These are phyloP conservation scores for Candida glucosophila DNA, from an alignment of 1,139 yeast species.

Conservation along the genomic window DNA sequence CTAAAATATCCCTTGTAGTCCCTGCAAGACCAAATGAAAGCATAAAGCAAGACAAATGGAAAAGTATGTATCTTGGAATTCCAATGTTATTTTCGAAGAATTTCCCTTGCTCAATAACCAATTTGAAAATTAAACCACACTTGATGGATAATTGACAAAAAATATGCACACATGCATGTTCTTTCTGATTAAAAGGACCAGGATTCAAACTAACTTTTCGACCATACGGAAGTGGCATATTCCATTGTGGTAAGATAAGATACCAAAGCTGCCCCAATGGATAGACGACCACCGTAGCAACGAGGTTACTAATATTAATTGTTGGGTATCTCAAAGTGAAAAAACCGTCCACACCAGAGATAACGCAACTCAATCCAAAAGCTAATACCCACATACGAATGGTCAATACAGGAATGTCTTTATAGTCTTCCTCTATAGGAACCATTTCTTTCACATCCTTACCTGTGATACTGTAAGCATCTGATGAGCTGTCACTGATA, in stretches of 20 bases:
- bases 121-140: constrained; percentile 55
- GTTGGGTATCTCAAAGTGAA: constrained; percentile 17
- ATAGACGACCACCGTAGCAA: constrained; percentile 15
- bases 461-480: too few relatives aligned
- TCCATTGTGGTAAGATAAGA: constrained; percentile 9
- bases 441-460: too few relatives aligned
- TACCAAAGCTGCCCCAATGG: constrained; percentile 15
- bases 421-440: constrained; percentile 1
- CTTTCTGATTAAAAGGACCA: constrained; percentile 57
- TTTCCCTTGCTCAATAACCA: constrained; percentile 45
- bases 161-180: constrained; percentile 45
- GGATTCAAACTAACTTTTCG: constrained; percentile 43
- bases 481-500: too few relatives aligned
- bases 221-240: constrained; percentile 6
- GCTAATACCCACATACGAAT: constrained; percentile 8
- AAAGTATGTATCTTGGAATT: constrained; percentile 35
- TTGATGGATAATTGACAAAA: constrained; percentile 45
- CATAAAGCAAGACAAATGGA: constrained; percentile 49
- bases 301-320: constrained; percentile 14
- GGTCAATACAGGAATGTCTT: constrained; percentile 6
- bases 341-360: constrained; percentile 16
- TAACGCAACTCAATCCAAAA: constrained; percentile 7
- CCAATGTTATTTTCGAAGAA: constrained; percentile 38
- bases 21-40: constrained; percentile 65
- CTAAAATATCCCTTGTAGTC: constrained; percentile 43